phyloP scores from a whole-genome alignment of 1,284 basidiomycete species.

The Tetrapyrgos nigripes region DNA sequence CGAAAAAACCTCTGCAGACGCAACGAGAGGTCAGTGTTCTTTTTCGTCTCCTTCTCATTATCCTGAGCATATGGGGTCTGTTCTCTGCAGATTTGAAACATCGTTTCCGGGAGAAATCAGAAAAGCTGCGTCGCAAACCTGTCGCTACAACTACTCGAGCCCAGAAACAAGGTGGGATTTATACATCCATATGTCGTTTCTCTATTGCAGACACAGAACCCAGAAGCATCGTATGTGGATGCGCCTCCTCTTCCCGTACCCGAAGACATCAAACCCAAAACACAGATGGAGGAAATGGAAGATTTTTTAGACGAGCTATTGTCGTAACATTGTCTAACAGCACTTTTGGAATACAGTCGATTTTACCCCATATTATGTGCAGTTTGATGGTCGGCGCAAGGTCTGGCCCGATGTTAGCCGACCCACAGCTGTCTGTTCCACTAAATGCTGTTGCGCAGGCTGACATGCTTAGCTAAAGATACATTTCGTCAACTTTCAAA shows the following conservation, averaged over 20 bases:
- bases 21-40: constrained; percentile 62
- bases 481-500: no score
- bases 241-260: constrained; percentile 62
- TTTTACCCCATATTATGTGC: no score
- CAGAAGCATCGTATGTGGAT: constrained; percentile 44
- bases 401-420: no score
- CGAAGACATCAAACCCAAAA: constrained; percentile 43
- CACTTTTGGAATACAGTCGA: no score
- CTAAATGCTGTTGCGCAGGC: no score
- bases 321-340: neutral
- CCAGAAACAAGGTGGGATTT: constrained; percentile 41
- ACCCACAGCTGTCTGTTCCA: no score
- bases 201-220: constrained; percentile 13
- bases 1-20: constrained; percentile 76
- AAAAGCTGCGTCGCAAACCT: constrained; percentile 45
- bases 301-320: constrained; percentile 73
- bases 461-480: no score
- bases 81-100: constrained; percentile 64
- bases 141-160: constrained; percentile 31
- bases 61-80: neutral
- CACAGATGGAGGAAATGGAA: constrained; percentile 68
- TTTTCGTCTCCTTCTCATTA: neutral
- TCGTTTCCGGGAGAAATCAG: constrained; percentile 66
- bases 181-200: neutral
- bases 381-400: neutral